A percentile compares a stretch with the other conserved stretches of the same genome.
phyloP scores from a whole-genome alignment of 108 stramenopile genomes.

The Nannochloropsis salina region DNA sequence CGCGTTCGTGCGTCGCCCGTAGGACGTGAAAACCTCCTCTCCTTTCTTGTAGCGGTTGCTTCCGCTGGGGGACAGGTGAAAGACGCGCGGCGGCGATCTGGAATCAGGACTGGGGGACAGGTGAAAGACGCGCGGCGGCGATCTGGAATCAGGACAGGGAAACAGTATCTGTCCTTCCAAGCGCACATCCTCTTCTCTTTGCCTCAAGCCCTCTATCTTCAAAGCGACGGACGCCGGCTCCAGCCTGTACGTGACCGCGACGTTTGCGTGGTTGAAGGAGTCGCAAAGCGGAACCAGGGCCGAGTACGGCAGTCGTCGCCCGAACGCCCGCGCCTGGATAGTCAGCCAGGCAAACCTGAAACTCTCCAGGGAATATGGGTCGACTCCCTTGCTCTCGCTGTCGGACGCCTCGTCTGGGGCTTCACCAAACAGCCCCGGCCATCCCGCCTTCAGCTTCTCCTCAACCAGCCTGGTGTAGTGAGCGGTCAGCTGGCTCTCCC shows the following conservation, averaged over 20 bases:
- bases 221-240: constrained; percentile 11
- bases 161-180: too few relatives aligned
- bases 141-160: too few relatives aligned
- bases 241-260: constrained; percentile 52
- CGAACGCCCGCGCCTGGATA: constrained; percentile 61
- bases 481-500: constrained; percentile 24
- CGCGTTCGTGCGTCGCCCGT: constrained; percentile 58
- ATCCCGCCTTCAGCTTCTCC: neutral
- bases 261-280: constrained; percentile 60
- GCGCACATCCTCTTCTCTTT: too few relatives aligned
- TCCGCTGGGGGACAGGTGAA: constrained; percentile 54
- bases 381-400: neutral
- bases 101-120: constrained; percentile 59
- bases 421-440: neutral
- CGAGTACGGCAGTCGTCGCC: constrained; percentile 58
- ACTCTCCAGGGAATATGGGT: constrained; percentile 47
- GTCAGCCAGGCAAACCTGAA: constrained; percentile 58
- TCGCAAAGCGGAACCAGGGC: constrained; percentile 64
- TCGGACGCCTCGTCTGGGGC: constrained; percentile 4
- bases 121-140: constrained; percentile 35
- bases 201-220: too few relatives aligned
- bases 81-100: too few relatives aligned
- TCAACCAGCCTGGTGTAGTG: constrained; percentile 36
- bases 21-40: constrained; percentile 60
- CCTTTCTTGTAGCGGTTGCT: constrained; percentile 41